These are phyloP conservation scores for Ogataea hybrid DNA, from an alignment of 1,139 yeast species.

Conservation along the genomic window DNA sequence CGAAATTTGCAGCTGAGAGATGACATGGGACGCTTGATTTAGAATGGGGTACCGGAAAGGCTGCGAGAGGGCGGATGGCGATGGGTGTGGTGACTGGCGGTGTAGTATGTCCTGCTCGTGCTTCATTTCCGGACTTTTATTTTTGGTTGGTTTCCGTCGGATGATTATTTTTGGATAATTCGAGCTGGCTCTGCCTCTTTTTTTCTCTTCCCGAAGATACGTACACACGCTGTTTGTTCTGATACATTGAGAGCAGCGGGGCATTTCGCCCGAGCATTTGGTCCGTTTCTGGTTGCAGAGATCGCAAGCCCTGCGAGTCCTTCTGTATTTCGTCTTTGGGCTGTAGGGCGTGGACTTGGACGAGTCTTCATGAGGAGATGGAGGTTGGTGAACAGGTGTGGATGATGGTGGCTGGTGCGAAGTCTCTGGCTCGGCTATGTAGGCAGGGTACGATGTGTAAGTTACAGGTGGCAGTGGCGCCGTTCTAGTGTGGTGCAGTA, in stretches of 20 bases:
- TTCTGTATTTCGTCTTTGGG: constrained; percentile 12
- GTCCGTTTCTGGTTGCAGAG: constrained; percentile 26
- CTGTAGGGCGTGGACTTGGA: background rate
- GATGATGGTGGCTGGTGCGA: background rate
- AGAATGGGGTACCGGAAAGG: constrained; percentile 9
- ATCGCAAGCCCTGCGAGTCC: constrained; percentile 28
- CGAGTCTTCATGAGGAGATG: constrained; percentile 6
- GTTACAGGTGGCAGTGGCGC: constrained; percentile 4
- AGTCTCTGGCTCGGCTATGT: background rate
- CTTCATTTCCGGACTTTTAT: constrained; percentile 7
- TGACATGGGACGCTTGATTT: constrained; percentile 6
- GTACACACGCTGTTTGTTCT: constrained; percentile 21
- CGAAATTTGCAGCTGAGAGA: constrained; percentile 9
- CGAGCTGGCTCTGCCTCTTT: constrained; percentile 26
- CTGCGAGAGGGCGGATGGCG: background rate
- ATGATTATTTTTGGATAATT: constrained; percentile 26
- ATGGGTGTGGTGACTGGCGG: background rate
- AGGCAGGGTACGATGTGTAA: constrained; percentile 2
- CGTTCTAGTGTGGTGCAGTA: constrained; percentile 3
- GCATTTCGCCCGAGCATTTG: constrained; percentile 26
- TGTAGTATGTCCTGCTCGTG: background rate
- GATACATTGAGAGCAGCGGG: constrained; percentile 23
- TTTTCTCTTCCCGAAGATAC: constrained; percentile 24
- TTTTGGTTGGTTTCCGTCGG: constrained; percentile 25
- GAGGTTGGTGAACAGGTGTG: background rate